Evolutionary conservation across 139 green algal species (phyloP), one percentile per base, ranked within the genome.

Genomic region (Micractinium sp.): DNA sequence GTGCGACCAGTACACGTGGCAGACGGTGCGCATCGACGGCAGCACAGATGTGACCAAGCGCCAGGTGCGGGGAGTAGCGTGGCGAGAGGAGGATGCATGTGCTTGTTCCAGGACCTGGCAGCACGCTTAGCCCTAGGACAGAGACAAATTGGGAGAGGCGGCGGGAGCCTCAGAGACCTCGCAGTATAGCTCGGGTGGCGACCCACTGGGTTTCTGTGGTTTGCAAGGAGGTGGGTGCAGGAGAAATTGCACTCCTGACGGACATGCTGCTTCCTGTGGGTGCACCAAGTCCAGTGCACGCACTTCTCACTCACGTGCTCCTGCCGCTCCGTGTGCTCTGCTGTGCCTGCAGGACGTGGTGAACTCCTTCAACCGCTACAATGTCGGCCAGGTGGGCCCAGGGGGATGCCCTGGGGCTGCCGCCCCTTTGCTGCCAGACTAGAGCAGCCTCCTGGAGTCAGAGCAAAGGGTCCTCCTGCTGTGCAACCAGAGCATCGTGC

Each of bases 21-120:
- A 20, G 3, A 92, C 85, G 20, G 93, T 93, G 67, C 92, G 96
- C 87, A 96, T 98, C 60, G 96, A 98, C 73, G 96, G 96, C n/a
- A 67, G 47, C 86, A 95, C 93, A 0, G 92, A 92, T 38, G 92
- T 95, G 1, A 89, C 89, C 66, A 92, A 94, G 25, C 92, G 96
- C 4, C 95, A 97, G 82, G 76, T 82, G 76, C 9, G 47, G 23
- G 76, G 13, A 7, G 31, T 3, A 31, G 71, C 13, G 5, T 38
- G 71, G 7, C 71, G 5, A 27, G 13, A 38, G 63, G 63, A 71
- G 63, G 20, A 71, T 71, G 12, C 63, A 2, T 16, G 19, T 71
- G 63, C 22, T n/a, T n/a, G n/a, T n/a, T n/a, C n/a, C n/a, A n/a
- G n/a, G n/a, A n/a, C n/a, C n/a, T n/a, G n/a, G n/a, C n/a, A n/a